Base-by-base conservation (phyloP, 306 rosid genomes). In the Prunus kanzakura region DNA sequence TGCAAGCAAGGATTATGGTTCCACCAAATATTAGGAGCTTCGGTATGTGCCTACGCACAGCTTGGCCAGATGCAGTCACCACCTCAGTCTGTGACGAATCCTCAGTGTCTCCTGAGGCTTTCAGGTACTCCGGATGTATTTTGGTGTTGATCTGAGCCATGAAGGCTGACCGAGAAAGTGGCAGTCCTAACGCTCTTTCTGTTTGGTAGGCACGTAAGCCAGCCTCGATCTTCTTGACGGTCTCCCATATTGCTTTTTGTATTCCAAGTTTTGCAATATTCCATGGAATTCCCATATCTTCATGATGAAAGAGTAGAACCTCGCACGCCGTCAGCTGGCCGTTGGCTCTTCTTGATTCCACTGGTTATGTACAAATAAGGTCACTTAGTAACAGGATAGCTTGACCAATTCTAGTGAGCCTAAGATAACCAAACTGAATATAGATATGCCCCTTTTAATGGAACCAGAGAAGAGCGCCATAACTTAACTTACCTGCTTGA, bases 271-370 rank as follows among this genome's bases (percentile, higher is more conserved):
- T 95, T 0, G 92, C 93, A 19, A 95, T 83, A 83, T 95, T 96
- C 97, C 98, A 89, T 10, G 98, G 96, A 16, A 95, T 90, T 8
- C 98, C 96, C 97, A 87, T 89, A 79, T 92, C 98, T 83, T 95
- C 98, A 0, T 89, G 76, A 71, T 95, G 98, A 79, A 95, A 92
- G 71, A 95, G 71, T 69, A 90, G 72, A 76, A 95, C 91, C 86
- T 95, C 98, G 60, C 97, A 95, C 35, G 97, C 88, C 20, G 91
- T 90, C 71, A 85, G 73, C 83, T 84, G 87, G 27, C 85, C 91
- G 22, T 67, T 72, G 15, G 83, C 86, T 67, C 75, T 85, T 70
- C 77, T 86, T 65, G 98, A 92, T 82, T 95, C 88, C 64, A 84
- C 98, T 94, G 91, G 61, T 85, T 72, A 35, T 71, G 64, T 55